Percentiles rank a stretch among this genome's conserved stretches.
Evolutionary conservation across 192 early-diverging fungal genomes (phyloP).

Genomic region (Physocladia obscura): DNA sequence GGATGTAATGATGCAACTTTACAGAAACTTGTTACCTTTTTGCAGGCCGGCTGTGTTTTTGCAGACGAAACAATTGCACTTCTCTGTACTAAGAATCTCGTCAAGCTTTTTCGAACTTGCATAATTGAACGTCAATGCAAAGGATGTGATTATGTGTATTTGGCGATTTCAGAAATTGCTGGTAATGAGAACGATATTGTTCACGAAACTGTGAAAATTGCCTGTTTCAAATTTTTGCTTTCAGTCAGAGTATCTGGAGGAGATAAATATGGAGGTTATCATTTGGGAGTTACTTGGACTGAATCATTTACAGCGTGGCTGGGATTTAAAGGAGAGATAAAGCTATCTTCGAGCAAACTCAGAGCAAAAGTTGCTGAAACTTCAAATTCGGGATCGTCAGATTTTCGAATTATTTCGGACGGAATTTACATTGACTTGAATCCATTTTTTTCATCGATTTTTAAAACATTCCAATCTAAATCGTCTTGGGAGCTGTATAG

Average conservation of each 20-base stretch:
- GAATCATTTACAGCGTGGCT: background rate
- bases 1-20: background rate
- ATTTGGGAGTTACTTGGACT: background rate
- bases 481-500: constrained; percentile 70
- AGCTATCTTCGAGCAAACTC: background rate
- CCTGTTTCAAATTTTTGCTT: background rate
- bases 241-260: background rate
- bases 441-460: background rate
- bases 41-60: background rate
- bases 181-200: background rate
- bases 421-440: background rate
- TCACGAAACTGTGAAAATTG: background rate
- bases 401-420: background rate
- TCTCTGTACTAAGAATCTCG: background rate
- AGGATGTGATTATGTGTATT: background rate
- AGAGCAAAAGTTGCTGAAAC: background rate
- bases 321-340: background rate
- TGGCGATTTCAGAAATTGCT: background rate
- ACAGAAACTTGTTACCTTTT: background rate
- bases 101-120: background rate
- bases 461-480: constrained; percentile 62
- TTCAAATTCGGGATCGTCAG: background rate
- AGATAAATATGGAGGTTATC: background rate
- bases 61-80: background rate
- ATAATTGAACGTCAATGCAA: background rate